Conservation (phyloP, 768 basidiomycete species). For the Panaeolus cyanescens region DNA sequence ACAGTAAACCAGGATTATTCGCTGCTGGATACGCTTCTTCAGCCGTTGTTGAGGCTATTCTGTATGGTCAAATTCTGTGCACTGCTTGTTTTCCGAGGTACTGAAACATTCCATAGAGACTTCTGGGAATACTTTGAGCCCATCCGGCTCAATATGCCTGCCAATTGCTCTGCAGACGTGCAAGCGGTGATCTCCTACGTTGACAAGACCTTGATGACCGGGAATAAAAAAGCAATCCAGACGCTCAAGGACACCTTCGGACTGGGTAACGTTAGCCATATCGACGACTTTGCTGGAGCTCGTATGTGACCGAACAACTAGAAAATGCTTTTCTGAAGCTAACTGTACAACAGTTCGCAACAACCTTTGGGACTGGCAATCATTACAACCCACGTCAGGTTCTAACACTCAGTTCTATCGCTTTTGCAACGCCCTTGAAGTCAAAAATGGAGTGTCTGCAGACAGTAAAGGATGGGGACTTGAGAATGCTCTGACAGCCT, state of each 20-base stretch:
- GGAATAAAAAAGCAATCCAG: conserved; percentile 48
- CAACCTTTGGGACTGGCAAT: conserved; percentile 72
- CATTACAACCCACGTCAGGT: conserved; percentile 52
- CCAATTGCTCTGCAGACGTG: conserved; percentile 75
- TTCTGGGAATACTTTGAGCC: conserved; percentile 79
- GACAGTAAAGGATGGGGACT: conserved; percentile 61
- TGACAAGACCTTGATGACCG: conserved; percentile 53
- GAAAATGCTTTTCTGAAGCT: neutral
- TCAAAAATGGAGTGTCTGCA: conserved; percentile 55
- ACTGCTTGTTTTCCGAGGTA: neutral
- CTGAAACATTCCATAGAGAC: conserved; percentile 33
- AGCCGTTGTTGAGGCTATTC: conserved; percentile 64
- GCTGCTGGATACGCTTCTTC: conserved; percentile 69
- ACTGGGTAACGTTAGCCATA: conserved; percentile 53
- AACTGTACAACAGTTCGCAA: conserved; percentile 44
- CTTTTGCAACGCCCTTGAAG: conserved; percentile 71
- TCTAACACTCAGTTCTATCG: conserved; percentile 49
- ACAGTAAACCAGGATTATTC: conserved; percentile 63
- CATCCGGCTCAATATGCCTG: conserved; percentile 65
- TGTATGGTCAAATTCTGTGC: conserved; percentile 28
- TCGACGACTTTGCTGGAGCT: conserved; percentile 69
- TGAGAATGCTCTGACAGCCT: conserved; percentile 57
- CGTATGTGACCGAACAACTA: conserved; percentile 30
- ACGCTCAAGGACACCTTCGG: conserved; percentile 61
- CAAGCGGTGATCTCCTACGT: conserved; percentile 62